Percentiles rank a stretch among this genome's conserved stretches.
These are phyloP conservation scores for Pythium dissimile DNA, from an alignment of 352 stramenopile species.

Conservation along the genomic window DNA sequence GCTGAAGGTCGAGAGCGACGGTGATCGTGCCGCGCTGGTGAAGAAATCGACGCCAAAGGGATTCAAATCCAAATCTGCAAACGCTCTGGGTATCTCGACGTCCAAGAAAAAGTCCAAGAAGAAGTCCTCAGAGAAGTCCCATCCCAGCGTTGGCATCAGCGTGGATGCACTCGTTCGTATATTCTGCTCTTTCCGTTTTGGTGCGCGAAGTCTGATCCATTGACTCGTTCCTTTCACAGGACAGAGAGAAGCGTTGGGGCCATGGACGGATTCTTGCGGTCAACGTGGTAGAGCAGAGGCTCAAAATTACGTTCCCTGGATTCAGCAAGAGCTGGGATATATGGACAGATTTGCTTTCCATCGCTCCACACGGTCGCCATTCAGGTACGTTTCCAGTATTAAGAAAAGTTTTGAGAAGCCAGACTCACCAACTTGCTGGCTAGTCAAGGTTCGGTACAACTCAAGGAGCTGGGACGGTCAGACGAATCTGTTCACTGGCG, in stretches of 20 bases:
- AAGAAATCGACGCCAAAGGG: constrained; percentile 13
- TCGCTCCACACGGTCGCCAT: constrained; percentile 41
- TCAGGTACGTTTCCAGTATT: neutral
- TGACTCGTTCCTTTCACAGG: constrained; percentile 17
- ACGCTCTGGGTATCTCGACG: constrained; percentile 14
- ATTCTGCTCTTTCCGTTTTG: neutral
- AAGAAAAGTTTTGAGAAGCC: no score
- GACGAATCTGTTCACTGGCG: constrained; percentile 48
- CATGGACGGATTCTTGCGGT: constrained; percentile 69
- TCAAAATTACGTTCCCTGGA: constrained; percentile 73
- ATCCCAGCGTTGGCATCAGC: constrained; percentile 54
- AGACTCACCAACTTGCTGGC: neutral
- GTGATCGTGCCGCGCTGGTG: neutral
- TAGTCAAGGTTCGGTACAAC: neutral
- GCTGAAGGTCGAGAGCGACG: constrained; percentile 1
- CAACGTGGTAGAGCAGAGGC: constrained; percentile 50
- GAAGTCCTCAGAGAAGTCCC: constrained; percentile 9
- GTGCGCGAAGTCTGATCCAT: neutral
- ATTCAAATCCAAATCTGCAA: constrained; percentile 6
- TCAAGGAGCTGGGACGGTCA: constrained; percentile 50
- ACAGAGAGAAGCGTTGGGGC: constrained; percentile 70
- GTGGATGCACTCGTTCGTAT: constrained; percentile 52
- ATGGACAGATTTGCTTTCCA: constrained; percentile 70
- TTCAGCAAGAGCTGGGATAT: constrained; percentile 64
- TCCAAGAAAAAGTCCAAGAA: constrained; percentile 29